A percentile compares a stretch with the other conserved stretches of the same genome.
Evolutionary conservation across 2,329 filamentous ascomycete genomes (phyloP).

Genomic region (Arthrobotrys entomopaga): DNA sequence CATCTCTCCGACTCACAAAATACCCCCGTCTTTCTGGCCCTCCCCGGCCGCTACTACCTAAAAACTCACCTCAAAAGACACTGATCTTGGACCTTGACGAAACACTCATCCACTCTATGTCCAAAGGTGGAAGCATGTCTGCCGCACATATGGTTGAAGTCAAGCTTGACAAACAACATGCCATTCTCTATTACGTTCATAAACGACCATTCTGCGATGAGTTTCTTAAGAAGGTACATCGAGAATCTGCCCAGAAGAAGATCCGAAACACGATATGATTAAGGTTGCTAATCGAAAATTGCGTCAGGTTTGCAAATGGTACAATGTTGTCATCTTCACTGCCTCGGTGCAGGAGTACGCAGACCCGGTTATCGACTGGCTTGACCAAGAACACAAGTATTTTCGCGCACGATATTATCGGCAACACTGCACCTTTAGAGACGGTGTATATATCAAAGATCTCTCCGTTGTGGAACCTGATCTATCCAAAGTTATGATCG

Average conservation of each 20-base stretch:
- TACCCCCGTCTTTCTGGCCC: slow-evolving; percentile 91
- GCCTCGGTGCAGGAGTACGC: slow-evolving; percentile 98
- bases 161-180: slow-evolving; percentile 87
- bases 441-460: slow-evolving; percentile 98
- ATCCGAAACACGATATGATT: background rate
- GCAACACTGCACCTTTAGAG: slow-evolving; percentile 94
- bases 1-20: slow-evolving; percentile 76
- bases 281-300: slow-evolving; percentile 12
- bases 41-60: slow-evolving; percentile 87
- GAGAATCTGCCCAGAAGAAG: slow-evolving; percentile 56
- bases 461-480: slow-evolving; percentile 95
- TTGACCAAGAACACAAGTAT: slow-evolving; percentile 95
- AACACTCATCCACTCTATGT: slow-evolving; percentile 97
- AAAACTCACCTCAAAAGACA: slow-evolving; percentile 92
- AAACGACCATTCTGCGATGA: slow-evolving; percentile 97
- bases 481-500: slow-evolving; percentile 96
- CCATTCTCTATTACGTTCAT: slow-evolving; percentile 98
- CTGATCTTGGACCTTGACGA: slow-evolving; percentile 95
- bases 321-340: slow-evolving; percentile 95
- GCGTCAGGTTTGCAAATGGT: slow-evolving; percentile 88
- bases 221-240: slow-evolving; percentile 79
- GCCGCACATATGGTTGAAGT: slow-evolving; percentile 99
- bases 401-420: slow-evolving; percentile 94
- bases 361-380: slow-evolving; percentile 98
- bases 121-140: slow-evolving; percentile 93